A percentile compares a stretch with the other conserved stretches of the same genome.
Conservation (phyloP, 345 rosid species). For the Populus nigra region DNA sequence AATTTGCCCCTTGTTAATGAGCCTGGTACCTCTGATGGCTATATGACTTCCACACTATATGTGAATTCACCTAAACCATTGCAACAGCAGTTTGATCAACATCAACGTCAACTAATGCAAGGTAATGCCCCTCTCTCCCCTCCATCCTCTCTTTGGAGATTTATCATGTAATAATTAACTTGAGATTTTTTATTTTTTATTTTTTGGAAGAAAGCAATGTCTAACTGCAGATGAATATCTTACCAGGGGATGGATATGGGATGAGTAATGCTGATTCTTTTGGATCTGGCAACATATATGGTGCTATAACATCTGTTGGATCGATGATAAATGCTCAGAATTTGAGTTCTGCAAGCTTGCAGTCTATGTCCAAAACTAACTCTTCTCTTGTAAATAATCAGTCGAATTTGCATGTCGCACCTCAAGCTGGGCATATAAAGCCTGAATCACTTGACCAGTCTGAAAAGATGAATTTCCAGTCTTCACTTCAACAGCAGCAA, state of each 20-base stretch:
- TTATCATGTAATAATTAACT: background rate
- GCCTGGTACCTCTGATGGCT: conserved; percentile 51
- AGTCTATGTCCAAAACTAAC: conserved; percentile 55
- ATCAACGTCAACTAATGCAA: conserved; percentile 58
- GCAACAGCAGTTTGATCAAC: conserved; percentile 66
- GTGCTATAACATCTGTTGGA: conserved; percentile 50
- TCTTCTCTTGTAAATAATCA: conserved; percentile 49
- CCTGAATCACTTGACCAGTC: conserved; percentile 44
- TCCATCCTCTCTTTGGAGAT: background rate
- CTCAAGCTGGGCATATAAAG: conserved; percentile 43
- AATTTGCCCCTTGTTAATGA: conserved; percentile 51
- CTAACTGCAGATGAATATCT: conserved; percentile 14
- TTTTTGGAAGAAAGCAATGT: conserved; percentile 6
- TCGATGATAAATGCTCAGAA: conserved; percentile 43
- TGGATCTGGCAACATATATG: conserved; percentile 59
- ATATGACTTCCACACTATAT: conserved; percentile 44
- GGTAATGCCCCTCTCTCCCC: conserved; percentile 34
- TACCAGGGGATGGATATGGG: conserved; percentile 76
- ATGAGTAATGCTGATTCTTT: conserved; percentile 50
- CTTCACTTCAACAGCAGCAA: conserved; percentile 43
- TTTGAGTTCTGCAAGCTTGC: too few relatives aligned
- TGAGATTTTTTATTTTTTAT: background rate
- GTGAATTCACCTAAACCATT: conserved; percentile 55
- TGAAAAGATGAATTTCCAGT: conserved; percentile 55
- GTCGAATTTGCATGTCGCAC: conserved; percentile 45